phyloP scores from a whole-genome alignment of 768 basidiomycete genomes.

The Rhodosporidiobolus odoratus region DNA sequence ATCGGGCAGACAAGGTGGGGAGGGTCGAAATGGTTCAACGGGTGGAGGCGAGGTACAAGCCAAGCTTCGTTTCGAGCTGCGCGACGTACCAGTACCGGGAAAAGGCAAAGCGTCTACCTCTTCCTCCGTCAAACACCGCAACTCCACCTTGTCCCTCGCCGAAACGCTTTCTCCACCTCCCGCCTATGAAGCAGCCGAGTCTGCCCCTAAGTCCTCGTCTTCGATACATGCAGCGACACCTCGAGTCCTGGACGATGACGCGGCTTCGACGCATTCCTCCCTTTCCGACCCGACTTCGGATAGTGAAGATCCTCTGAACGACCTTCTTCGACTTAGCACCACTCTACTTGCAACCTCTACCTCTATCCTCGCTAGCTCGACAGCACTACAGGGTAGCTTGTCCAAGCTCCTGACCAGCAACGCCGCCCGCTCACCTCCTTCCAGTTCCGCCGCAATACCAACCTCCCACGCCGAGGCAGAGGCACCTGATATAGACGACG shows the following conservation, averaged over 20 bases:
- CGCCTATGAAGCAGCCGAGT: not conserved
- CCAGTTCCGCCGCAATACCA: too few species aligned
- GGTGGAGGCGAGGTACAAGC: too few species aligned
- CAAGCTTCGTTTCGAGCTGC: too few species aligned
- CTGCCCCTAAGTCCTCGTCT: not conserved
- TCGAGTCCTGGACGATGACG: too few species aligned
- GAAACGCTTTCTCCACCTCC: not conserved
- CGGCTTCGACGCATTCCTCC: too few species aligned
- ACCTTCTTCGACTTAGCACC: conserved; percentile 4
- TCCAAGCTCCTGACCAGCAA: not conserved
- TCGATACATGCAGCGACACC: too few species aligned
- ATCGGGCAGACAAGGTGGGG: too few species aligned
- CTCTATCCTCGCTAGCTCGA: not conserved
- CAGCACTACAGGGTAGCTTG: not conserved
- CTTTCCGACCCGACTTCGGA: conserved; percentile 1
- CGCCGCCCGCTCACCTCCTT: not conserved
- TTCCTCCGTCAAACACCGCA: too few species aligned
- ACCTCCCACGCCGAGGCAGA: not conserved
- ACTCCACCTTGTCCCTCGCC: not conserved
- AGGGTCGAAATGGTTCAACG: too few species aligned
- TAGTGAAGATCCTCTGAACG: conserved; percentile 5
- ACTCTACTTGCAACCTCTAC: not conserved
- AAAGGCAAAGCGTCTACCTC: too few species aligned
- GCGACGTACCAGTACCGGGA: too few species aligned
- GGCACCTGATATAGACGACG: not conserved